A percentile compares a stretch with the other conserved stretches of the same genome.
Evolutionary conservation across 352 stramenopile genomes (phyloP).

Genomic region (Phytophthora fragariae): DNA sequence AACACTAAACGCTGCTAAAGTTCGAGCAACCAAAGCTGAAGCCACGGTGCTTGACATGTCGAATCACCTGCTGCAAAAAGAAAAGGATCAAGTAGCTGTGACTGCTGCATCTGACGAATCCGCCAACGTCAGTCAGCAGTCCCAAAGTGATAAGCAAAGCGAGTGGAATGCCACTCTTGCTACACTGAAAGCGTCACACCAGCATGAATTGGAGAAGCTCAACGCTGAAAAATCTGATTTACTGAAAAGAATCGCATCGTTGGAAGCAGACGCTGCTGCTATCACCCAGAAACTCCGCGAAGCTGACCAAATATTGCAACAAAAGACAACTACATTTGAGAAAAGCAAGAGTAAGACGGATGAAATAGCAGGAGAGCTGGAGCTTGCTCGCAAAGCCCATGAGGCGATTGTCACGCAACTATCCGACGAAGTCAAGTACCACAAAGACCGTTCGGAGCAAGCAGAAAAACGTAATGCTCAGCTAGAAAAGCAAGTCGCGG

Average conservation of each 20-base stretch:
- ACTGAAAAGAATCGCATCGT: conserved; percentile 9
- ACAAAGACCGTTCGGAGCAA: conserved; percentile 51
- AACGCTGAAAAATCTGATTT: conserved; percentile 26
- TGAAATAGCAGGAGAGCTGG: conserved; percentile 25
- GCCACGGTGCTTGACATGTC: conserved; percentile 37
- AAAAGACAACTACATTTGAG: conserved; percentile 21
- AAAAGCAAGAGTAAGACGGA: conserved; percentile 19
- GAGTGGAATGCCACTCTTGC: conserved; percentile 27
- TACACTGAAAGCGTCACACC: conserved; percentile 19
- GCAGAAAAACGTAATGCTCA: conserved; percentile 37
- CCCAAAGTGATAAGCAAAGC: conserved; percentile 21
- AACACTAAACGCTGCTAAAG: conserved; percentile 28
- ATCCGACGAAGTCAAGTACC: conserved; percentile 30
- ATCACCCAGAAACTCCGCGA: conserved; percentile 10
- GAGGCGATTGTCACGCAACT: conserved; percentile 27
- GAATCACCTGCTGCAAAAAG: conserved; percentile 36
- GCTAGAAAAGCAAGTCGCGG: conserved; percentile 54
- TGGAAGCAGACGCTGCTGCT: conserved; percentile 21
- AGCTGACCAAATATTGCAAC: conserved; percentile 26
- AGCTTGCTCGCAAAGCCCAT: conserved; percentile 26
- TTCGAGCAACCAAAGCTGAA: conserved; percentile 38
- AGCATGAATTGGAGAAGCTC: conserved; percentile 27
- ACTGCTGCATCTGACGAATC: conserved; percentile 11
- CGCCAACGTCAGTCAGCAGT: conserved; percentile 11
- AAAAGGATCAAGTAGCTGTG: conserved; percentile 33